These are phyloP conservation scores for Gossypium anomalum DNA, from an alignment of 345 rosid species.

Conservation along the genomic window DNA sequence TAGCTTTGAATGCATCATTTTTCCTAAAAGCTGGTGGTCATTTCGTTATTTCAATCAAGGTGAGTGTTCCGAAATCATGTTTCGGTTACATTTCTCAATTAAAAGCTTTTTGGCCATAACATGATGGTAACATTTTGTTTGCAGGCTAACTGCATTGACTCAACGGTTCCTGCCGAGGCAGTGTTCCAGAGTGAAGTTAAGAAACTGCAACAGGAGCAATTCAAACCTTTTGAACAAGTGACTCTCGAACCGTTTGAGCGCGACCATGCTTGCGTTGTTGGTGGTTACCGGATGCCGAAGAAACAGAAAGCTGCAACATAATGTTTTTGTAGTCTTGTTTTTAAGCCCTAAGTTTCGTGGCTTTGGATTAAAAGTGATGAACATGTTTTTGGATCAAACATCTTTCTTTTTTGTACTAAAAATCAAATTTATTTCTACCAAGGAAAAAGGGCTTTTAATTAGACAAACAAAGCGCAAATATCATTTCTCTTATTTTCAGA, in stretches of 20 bases:
- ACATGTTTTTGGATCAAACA: too few relatives aligned
- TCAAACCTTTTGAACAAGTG: conserved; percentile 84
- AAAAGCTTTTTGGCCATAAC: background rate
- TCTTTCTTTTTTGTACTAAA: too few relatives aligned
- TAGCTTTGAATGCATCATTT: conserved; percentile 79
- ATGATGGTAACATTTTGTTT: background rate
- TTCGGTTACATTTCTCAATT: too few relatives aligned
- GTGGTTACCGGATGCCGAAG: conserved; percentile 83
- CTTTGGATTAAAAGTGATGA: too few relatives aligned
- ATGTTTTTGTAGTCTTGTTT: background rate
- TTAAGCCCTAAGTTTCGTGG: too few relatives aligned
- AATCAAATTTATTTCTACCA: too few relatives aligned
- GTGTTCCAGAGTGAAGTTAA: conserved; percentile 82
- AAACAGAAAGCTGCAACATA: conserved; percentile 47
- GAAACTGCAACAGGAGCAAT: conserved; percentile 76
- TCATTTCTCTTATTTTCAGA: too few relatives aligned
- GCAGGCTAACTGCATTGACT: conserved; percentile 92
- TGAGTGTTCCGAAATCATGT: conserved; percentile 21
- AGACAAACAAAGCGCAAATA: too few relatives aligned
- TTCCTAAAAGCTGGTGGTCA: conserved; percentile 92
- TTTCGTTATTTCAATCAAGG: conserved; percentile 98
- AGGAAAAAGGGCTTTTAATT: too few relatives aligned
- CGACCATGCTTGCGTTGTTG: conserved; percentile 93
- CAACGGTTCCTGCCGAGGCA: conserved; percentile 79
- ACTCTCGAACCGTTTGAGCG: conserved; percentile 94